phyloP scores from a whole-genome alignment of 179 eudicot species.

The Silene coronaria region DNA sequence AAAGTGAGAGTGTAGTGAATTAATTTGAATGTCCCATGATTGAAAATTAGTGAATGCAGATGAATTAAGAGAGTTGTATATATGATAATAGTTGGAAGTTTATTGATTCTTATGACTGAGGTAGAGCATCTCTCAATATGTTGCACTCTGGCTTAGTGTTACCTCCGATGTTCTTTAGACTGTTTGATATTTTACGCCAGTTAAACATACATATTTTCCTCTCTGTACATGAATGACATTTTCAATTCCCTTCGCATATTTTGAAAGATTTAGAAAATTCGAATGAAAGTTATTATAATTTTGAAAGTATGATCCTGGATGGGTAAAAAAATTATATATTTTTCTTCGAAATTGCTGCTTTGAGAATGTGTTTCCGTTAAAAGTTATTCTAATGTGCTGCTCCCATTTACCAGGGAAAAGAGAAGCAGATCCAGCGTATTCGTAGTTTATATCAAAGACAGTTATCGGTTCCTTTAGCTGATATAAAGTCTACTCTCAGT shows the following conservation, averaged over 20 bases:
- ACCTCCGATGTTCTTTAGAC: background rate
- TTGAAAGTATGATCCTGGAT: background rate
- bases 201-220: background rate
- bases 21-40: background rate
- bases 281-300: background rate
- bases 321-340: background rate
- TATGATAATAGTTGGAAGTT: background rate
- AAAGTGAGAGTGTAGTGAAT: background rate
- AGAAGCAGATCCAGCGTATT: conserved; percentile 76
- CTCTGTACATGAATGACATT: background rate
- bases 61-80: background rate
- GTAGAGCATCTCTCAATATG: background rate
- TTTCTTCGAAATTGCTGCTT: background rate
- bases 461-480: conserved; percentile 64
- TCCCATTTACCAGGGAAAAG: conserved; percentile 48
- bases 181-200: background rate
- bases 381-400: conserved; percentile 2
- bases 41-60: background rate
- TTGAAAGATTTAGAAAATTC: too few relatives aligned
- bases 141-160: background rate
- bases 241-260: background rate
- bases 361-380: background rate
- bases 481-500: conserved; percentile 44
- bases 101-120: background rate
- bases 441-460: conserved; percentile 75